These are phyloP conservation scores for Sugiyamaella valdiviana DNA, from an alignment of 805 yeast genomes.

Conservation along the genomic window DNA sequence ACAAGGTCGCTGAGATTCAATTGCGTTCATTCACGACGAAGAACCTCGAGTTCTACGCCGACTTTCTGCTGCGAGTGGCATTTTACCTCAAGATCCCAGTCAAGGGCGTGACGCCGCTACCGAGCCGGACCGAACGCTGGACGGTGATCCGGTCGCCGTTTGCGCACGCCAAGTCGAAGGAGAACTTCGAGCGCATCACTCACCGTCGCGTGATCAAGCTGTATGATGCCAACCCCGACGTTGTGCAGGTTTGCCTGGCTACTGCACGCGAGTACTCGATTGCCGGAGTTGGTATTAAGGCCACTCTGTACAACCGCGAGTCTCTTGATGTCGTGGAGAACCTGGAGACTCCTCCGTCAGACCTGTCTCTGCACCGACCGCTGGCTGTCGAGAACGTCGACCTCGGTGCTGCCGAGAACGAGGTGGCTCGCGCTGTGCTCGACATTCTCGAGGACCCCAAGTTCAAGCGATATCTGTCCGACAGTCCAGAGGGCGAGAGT, in stretches of 20 bases:
- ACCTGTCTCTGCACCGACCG: conserved; percentile 14
- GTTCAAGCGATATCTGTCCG: conserved; percentile 44
- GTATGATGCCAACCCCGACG: conserved; percentile 81
- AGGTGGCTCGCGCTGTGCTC: conserved; percentile 59
- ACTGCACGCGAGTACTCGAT: conserved; percentile 69
- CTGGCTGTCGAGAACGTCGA: conserved; percentile 23
- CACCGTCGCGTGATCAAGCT: conserved; percentile 66
- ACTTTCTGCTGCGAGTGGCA: conserved; percentile 85
- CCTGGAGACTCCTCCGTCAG: conserved; percentile 18
- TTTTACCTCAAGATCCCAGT: conserved; percentile 85
- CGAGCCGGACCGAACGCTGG: conserved; percentile 76
- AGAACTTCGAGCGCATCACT: conserved; percentile 86
- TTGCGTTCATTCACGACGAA: conserved; percentile 61
- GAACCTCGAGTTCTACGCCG: conserved; percentile 67
- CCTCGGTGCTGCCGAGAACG: conserved; percentile 33
- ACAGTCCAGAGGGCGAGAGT: not conserved
- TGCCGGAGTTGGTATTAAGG: conserved; percentile 79
- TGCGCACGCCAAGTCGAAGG: conserved; percentile 89
- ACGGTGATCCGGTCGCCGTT: conserved; percentile 92
- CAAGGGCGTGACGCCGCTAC: conserved; percentile 61
- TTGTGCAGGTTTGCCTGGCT: conserved; percentile 74
- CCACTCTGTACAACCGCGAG: conserved; percentile 54
- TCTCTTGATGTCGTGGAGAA: conserved; percentile 38
- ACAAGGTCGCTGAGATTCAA: conserved; percentile 65
- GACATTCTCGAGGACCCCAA: conserved; percentile 65